Conservation (phyloP, 225 moss, liverwort and hornwort genomes). For the Thuidium tamariscinum region DNA sequence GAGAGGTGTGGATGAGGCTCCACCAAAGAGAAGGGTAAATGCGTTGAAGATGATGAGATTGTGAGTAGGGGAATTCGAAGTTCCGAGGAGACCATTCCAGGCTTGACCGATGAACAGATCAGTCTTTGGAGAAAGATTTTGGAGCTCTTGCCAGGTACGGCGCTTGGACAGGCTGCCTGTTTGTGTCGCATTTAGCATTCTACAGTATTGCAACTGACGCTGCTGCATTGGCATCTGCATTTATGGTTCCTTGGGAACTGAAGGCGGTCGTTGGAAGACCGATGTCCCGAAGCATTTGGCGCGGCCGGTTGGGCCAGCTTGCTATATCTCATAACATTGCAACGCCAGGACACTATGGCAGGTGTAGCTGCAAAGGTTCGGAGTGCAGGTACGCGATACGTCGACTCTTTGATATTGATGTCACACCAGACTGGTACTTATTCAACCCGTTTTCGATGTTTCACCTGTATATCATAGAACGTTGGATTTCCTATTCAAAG, state of each 20-base stretch:
- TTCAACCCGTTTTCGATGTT: neutral
- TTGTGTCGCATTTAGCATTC: neutral
- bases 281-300: constrained; percentile 45
- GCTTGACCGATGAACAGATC: constrained; percentile 30
- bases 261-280: constrained; percentile 40
- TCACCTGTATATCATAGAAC: neutral
- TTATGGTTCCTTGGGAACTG: constrained; percentile 45
- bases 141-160: neutral
- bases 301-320: constrained; percentile 42
- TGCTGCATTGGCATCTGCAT: neutral
- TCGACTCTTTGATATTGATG: neutral
- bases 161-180: neutral
- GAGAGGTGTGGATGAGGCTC: neutral
- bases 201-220: neutral
- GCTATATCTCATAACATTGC: constrained; percentile 41
- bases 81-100: neutral
- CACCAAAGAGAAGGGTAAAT: constrained; percentile 4
- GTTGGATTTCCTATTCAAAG: neutral
- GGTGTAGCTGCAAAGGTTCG: constrained; percentile 43
- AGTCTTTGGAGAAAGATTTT: neutral
- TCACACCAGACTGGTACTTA: neutral
- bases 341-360: constrained; percentile 47
- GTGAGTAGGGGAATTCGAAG: neutral
- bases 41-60: neutral
- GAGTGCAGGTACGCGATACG: neutral